Evolutionary conservation across 805 yeast genomes (phyloP), one percentile per base, ranked within the genome.

Genomic region (Lipomyces spencermartinsiae): DNA sequence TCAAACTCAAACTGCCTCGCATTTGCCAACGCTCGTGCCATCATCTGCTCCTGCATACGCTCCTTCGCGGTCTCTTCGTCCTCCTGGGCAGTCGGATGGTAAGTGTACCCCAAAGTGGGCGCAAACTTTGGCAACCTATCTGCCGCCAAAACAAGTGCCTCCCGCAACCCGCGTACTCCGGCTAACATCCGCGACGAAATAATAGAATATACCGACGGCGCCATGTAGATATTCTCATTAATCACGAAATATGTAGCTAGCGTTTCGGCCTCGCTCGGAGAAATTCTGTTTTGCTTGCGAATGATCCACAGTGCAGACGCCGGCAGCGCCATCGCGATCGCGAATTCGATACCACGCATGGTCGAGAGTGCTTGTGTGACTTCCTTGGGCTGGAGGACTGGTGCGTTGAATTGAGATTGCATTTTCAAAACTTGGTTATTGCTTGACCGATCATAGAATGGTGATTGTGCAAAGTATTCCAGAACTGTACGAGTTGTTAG

Each of bases 351-450:
- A 0, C 99, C 99, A 35, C 84, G 85, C 91, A 95, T 88, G 71
- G 90, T 91, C 63, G 82, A 78, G 68, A 95, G 83, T 35, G 82
- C 79, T 67, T 86, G 87, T 39, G 85, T 76, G 65, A 80, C 79
- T 35, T 71, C 80, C 35, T 81, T 77, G 16, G 78, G 67, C 61
- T 78, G 79, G 34, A 79, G 78, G 56, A 80, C 77, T 66, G 83
- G 80, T 22, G 83, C 86, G 62, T 88, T 89, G 83, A 89, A 93
- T 78, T 93, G 98, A 68, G 89, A 85, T 77, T 95, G 99, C 99
- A 95, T 95, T 78, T 91, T 91, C 57, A 96, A 85, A 35, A 92
- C 95, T 79, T 94, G 98, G 78, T 95, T 95, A 78, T 93, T 95
- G 58, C 97, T 90, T 0, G 97, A 87, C 72, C 98, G 85, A 77